These are phyloP conservation scores for Blastobotrys peoriensis DNA, from an alignment of 805 yeast species.

Conservation along the genomic window DNA sequence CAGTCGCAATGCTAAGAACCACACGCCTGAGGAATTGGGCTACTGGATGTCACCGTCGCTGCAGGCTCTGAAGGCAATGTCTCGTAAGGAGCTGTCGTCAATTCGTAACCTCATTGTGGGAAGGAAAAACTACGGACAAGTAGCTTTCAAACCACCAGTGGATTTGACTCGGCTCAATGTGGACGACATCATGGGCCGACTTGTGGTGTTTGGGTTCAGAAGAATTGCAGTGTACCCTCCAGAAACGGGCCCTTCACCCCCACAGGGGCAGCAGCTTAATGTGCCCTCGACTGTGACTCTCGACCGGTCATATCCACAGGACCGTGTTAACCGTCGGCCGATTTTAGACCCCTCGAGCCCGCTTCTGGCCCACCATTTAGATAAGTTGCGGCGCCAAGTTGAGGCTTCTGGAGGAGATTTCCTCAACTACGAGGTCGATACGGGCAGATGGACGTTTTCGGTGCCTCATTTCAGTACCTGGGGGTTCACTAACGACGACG, in stretches of 20 bases:
- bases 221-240: slow-evolving; percentile 68
- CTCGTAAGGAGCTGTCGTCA: slow-evolving; percentile 51
- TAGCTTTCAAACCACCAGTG: slow-evolving; percentile 68
- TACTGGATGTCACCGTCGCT: slow-evolving; percentile 77
- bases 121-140: slow-evolving; percentile 59
- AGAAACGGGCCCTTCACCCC: slow-evolving; percentile 45
- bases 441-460: slow-evolving; percentile 69
- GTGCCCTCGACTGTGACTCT: slow-evolving; percentile 64
- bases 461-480: slow-evolving; percentile 92
- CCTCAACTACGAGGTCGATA: slow-evolving; percentile 69
- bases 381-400: slow-evolving; percentile 38
- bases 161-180: slow-evolving; percentile 63
- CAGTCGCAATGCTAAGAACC: slow-evolving; percentile 12
- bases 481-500: slow-evolving; percentile 51
- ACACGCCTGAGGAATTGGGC: slow-evolving; percentile 37
- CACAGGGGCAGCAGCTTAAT: slow-evolving; percentile 77
- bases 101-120: slow-evolving; percentile 67
- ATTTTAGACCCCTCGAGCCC: slow-evolving; percentile 69
- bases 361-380: slow-evolving; percentile 45
- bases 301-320: slow-evolving; percentile 69
- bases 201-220: slow-evolving; percentile 56
- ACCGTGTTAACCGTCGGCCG: slow-evolving; percentile 53
- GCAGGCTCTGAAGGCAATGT: slow-evolving; percentile 48
- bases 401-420: slow-evolving; percentile 66
- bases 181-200: slow-evolving; percentile 55